These are phyloP conservation scores for Pigoraptor vietnamica DNA, from an alignment of 78 protist species.

Conservation along the genomic window DNA sequence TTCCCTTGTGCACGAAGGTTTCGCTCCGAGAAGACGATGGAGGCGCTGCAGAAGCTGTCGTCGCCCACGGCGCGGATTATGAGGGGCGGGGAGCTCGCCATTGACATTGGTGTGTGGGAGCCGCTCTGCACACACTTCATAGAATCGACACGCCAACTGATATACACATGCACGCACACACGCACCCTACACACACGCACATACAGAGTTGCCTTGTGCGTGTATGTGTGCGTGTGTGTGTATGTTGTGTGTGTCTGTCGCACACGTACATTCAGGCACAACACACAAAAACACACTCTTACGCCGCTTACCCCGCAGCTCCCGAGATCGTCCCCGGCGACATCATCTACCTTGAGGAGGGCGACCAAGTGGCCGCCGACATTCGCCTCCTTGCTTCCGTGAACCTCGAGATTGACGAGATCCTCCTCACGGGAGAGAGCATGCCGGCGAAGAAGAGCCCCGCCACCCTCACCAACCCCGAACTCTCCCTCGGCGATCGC, in stretches of 20 bases:
- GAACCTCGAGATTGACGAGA: constrained; percentile 11
- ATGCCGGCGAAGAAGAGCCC: not conserved
- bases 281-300: too few species aligned
- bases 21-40: constrained; percentile 60
- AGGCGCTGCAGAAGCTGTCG: constrained; percentile 50
- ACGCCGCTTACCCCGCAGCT: too few species aligned
- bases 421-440: constrained; percentile 24
- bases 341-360: constrained; percentile 36
- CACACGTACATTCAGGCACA: too few species aligned
- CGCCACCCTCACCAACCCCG: not conserved
- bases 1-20: not conserved
- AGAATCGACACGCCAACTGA: too few species aligned
- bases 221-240: too few species aligned
- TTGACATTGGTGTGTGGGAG: too few species aligned
- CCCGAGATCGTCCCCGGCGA: constrained; percentile 68
- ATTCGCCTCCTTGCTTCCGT: constrained; percentile 30
- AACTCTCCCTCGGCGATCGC: not conserved
- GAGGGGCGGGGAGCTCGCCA: constrained; percentile 31
- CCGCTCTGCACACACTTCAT: too few species aligned
- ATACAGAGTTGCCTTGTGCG: too few species aligned
- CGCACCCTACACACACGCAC: too few species aligned
- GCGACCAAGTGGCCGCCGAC: constrained; percentile 65
- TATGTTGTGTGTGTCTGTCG: too few species aligned
- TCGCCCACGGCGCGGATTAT: constrained; percentile 51
- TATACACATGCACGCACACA: too few species aligned